phyloP scores from a whole-genome alignment of 805 yeast species.

The Peterozyma xylosa region DNA sequence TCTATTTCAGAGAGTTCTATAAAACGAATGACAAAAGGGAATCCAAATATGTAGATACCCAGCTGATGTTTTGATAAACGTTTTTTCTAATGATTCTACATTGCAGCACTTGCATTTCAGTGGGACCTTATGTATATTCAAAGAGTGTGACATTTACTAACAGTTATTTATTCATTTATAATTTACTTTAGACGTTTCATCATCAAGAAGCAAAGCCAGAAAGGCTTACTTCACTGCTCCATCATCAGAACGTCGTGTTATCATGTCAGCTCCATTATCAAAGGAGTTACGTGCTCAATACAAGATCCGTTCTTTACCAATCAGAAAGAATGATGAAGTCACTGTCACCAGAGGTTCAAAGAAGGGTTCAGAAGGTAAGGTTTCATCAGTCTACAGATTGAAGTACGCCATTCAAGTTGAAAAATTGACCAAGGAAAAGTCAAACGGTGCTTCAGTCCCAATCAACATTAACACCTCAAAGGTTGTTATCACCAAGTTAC shows the following conservation, averaged over 20 bases:
- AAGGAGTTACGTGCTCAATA: conserved; percentile 98
- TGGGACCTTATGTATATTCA: no score
- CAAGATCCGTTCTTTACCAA: conserved; percentile 92
- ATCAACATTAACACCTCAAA: conserved; percentile 97
- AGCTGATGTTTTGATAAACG: no score
- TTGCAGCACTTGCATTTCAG: no score
- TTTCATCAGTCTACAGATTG: conserved; percentile 97
- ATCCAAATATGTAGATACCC: no score
- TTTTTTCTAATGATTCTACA: no score
- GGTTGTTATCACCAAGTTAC: conserved; percentile 97
- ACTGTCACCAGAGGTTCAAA: conserved; percentile 96
- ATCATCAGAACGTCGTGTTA: conserved; percentile 87
- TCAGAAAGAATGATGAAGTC: conserved; percentile 97
- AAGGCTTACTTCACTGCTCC: conserved; percentile 99
- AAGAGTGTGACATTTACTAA: conserved; percentile 17
- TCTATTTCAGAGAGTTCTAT: no score
- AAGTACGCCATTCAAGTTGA: conserved; percentile 95
- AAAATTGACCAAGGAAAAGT: conserved; percentile 95
- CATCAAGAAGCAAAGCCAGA: conserved; percentile 99
- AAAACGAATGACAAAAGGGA: no score
- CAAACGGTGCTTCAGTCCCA: conserved; percentile 96
- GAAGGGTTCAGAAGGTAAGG: conserved; percentile 99
- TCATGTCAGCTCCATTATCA: conserved; percentile 97
- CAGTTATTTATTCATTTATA: conserved; percentile 11
- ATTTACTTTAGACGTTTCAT: conserved; percentile 75